Evolutionary conservation across 805 yeast species (phyloP), one percentile per base, ranked within the genome.

Genomic region (Barnettozyma wickerhamii): DNA sequence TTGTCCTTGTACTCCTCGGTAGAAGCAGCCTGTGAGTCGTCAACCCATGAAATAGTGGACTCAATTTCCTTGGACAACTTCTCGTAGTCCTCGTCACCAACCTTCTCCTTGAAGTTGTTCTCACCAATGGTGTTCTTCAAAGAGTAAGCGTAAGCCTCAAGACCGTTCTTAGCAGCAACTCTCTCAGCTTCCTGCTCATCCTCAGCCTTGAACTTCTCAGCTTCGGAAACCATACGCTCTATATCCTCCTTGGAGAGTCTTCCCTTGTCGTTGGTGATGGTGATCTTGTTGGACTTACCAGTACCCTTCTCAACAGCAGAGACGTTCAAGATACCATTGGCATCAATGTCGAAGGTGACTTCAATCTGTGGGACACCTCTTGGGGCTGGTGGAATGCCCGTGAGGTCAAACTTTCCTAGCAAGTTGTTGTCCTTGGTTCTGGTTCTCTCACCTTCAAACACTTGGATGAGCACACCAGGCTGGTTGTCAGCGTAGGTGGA

Each of bases 401-500:
- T 72, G 62, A 90, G 80, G 73, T 90, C 97, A 75, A 90, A 90
- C 75, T 90, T 90, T 78, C 97, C 97, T 63, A 90, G 83, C 68
- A 88, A 71, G 83, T 89, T 90, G 85, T 90, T 90, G 72, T 91
- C 98, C 77, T 83, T 85, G 41, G 96, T 89, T 75, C 82, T 82
- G 52, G 95, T 85, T 77, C 97, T 87, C 79, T 90, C 98, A 84
- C 98, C 98, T 79, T 90, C 96, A 63, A 74, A 90, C 57, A 90
- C 98, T 79, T 90, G 98, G 71, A 91, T 91, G 74, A 90, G 79
- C 58, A 91, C 98, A 85, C 97, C 96, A 63, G 98, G 97, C 77
- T 91, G 99, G 85, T 91, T 90, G 72, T 91, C 98, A 62, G 96
- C 93, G 69, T 87, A 88, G 59, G 99, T 91, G 52, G 97, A 89